A percentile compares a stretch with the other conserved stretches of the same genome.
These are phyloP conservation scores for Talaromyces sp. DNA, from an alignment of 2,329 filamentous ascomycete genomes.

Conservation along the genomic window DNA sequence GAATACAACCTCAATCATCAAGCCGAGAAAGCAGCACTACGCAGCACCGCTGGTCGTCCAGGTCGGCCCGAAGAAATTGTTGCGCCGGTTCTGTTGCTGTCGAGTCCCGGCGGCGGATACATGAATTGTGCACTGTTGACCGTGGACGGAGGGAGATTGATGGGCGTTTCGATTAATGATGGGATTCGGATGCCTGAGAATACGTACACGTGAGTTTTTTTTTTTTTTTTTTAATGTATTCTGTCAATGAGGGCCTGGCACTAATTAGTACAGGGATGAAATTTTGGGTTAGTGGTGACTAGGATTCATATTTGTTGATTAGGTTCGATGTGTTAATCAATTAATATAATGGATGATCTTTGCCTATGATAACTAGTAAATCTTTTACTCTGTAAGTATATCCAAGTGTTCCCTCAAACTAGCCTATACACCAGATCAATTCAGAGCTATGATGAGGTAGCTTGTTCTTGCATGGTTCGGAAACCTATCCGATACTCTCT, in stretches of 20 bases:
- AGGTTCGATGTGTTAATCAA: neutral
- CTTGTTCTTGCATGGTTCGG: neutral
- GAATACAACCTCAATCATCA: slow-evolving; percentile 16
- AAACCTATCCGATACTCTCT: neutral
- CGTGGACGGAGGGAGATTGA: slow-evolving; percentile 20
- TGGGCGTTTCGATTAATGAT: slow-evolving; percentile 15
- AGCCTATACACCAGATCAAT: neutral
- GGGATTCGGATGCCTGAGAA: slow-evolving; percentile 15
- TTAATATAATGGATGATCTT: neutral
- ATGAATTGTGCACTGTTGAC: slow-evolving; percentile 23
- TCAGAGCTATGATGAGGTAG: neutral
- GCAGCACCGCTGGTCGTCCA: slow-evolving; percentile 20
- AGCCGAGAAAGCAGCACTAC: slow-evolving; percentile 19
- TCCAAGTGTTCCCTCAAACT: neutral
- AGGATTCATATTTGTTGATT: neutral
- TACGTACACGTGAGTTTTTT: slow-evolving; percentile 10
- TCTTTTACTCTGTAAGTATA: neutral
- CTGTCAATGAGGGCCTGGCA: neutral
- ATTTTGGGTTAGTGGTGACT: slow-evolving; percentile 4
- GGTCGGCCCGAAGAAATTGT: slow-evolving; percentile 24
- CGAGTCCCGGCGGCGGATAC: slow-evolving; percentile 21
- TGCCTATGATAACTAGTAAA: neutral
- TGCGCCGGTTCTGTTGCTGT: slow-evolving; percentile 20
- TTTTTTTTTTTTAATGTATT: neutral
- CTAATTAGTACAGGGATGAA: neutral